Percentiles rank a stretch among this genome's conserved stretches.
Evolutionary conservation across 2,329 filamentous ascomycete genomes (phyloP).

Genomic region (Aspergillus niger): DNA sequence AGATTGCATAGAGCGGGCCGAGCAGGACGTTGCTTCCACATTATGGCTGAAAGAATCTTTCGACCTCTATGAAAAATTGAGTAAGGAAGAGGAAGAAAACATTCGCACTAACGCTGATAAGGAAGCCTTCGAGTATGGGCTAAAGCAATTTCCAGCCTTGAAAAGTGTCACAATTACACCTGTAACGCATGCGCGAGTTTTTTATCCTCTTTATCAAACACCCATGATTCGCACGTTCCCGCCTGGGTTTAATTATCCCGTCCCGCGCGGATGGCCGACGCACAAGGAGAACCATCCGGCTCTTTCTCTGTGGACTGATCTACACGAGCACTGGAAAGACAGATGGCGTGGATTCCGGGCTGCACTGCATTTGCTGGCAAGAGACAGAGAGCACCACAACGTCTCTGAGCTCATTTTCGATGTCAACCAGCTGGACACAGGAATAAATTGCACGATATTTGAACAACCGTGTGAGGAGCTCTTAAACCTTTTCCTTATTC

Average conservation of each 20-base stretch:
- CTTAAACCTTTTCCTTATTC: conserved; percentile 23
- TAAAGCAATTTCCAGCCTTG: conserved; percentile 40
- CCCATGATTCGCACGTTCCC: conserved; percentile 48
- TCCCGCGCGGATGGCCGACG: conserved; percentile 38
- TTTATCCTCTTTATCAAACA: conserved; percentile 44
- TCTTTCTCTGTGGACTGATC: not conserved
- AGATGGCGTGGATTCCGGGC: conserved; percentile 38
- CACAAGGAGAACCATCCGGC: not conserved
- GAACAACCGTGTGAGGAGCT: conserved; percentile 28
- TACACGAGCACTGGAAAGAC: conserved; percentile 19
- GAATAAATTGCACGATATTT: conserved; percentile 38
- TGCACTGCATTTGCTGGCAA: conserved; percentile 21
- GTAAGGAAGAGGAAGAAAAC: not conserved
- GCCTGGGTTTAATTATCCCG: conserved; percentile 43
- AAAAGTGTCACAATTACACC: conserved; percentile 44
- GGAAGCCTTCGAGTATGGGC: conserved; percentile 32
- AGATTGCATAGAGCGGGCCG: not conserved
- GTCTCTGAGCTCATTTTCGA: conserved; percentile 43
- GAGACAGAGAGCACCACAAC: conserved; percentile 16
- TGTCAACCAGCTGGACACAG: conserved; percentile 29
- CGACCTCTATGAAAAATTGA: not conserved
- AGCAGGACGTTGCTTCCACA: not conserved
- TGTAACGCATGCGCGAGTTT: conserved; percentile 41
- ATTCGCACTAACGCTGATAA: conserved; percentile 5
- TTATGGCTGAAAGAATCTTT: not conserved